phyloP scores from a whole-genome alignment of 176 grass and related monocot species.

The Rhipidocladum racemiflorum region DNA sequence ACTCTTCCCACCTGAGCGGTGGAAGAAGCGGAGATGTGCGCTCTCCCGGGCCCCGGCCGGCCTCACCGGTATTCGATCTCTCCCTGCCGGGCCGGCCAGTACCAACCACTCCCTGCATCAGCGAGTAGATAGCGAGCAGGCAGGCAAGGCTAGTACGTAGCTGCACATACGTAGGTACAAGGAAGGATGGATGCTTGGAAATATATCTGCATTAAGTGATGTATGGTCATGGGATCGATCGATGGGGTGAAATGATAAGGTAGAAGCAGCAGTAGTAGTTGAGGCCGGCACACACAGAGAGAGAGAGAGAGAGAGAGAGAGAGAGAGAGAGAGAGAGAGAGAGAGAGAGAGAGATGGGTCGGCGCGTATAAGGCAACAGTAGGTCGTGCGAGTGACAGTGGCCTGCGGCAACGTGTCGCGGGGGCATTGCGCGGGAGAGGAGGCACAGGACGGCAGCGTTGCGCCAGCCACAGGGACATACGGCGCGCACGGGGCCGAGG shows the following conservation, averaged over 20 bases:
- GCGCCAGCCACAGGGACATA: slow-evolving; percentile 38
- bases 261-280: no score
- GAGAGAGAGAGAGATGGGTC: not conserved
- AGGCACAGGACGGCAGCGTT: not conserved
- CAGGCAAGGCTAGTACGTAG: not conserved
- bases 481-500: slow-evolving; percentile 1
- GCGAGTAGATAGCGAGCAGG: not conserved
- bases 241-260: not conserved
- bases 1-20: not conserved
- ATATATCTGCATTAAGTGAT: not conserved
- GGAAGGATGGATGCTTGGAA: not conserved
- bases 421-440: not conserved
- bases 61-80: not conserved
- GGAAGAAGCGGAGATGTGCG: not conserved
- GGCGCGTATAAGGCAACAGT: slow-evolving; percentile 29
- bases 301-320: not conserved
- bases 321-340: not conserved
- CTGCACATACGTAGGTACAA: not conserved
- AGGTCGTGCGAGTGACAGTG: slow-evolving; percentile 37
- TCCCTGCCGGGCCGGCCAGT: not conserved
- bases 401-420: slow-evolving; percentile 22
- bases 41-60: no score
- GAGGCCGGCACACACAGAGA: not conserved
- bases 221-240: not conserved
- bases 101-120: slow-evolving; percentile 16